Evolutionary conservation across 352 stramenopile genomes (phyloP).

Genomic region (Nannochloropsis limnetica): DNA sequence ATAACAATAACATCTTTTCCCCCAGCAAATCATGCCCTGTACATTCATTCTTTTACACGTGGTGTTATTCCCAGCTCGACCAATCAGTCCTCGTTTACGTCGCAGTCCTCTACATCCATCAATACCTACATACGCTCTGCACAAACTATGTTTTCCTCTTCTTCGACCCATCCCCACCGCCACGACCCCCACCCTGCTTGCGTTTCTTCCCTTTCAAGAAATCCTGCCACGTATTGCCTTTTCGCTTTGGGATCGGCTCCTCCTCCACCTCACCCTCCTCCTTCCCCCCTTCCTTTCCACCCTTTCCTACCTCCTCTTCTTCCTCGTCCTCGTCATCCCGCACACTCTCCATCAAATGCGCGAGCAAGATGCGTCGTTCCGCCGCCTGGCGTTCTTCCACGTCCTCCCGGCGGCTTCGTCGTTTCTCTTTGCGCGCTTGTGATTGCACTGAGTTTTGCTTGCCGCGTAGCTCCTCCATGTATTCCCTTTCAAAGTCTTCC

Average conservation of each 20-base stretch:
- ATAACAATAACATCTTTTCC: too few species aligned
- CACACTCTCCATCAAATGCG: slow-evolving; percentile 1
- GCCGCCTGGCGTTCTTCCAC: slow-evolving; percentile 25
- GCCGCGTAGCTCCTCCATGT: not conserved
- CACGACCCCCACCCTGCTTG: not conserved
- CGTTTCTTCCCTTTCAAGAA: slow-evolving; percentile 1
- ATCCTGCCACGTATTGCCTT: not conserved
- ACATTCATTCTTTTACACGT: not conserved
- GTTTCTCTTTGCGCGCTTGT: not conserved
- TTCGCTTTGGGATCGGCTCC: not conserved
- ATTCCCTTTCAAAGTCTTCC: slow-evolving; percentile 17
- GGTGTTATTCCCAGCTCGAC: not conserved
- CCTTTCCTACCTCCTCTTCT: not conserved
- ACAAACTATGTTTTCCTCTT: not conserved
- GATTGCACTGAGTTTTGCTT: not conserved
- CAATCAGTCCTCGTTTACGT: not conserved
- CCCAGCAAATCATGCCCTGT: too few species aligned
- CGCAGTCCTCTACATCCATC: not conserved
- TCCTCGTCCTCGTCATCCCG: slow-evolving; percentile 5
- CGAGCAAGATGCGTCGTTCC: not conserved
- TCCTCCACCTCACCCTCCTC: not conserved
- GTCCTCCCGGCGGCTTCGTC: not conserved
- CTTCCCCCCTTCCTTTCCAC: not conserved
- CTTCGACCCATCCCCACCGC: not conserved
- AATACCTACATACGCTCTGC: not conserved